Percentiles rank a stretch among this genome's conserved stretches.
phyloP scores from a whole-genome alignment of 352 stramenopile species.

The Phytophthora sansomeana region DNA sequence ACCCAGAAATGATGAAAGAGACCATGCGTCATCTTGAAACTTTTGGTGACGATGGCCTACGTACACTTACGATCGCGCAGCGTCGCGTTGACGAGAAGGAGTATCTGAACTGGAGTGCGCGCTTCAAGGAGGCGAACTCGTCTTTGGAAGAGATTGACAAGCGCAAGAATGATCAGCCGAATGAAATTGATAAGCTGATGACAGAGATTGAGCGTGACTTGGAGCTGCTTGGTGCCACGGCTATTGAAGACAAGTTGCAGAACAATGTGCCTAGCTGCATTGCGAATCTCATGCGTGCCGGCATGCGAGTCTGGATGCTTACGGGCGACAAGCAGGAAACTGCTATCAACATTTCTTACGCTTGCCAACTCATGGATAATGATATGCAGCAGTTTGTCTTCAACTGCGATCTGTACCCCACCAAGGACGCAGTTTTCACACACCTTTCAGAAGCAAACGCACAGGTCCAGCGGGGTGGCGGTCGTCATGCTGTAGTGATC shows the following conservation, averaged over 20 bases:
- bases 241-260: constrained; percentile 96
- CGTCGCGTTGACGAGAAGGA: constrained; percentile 60
- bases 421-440: constrained; percentile 48
- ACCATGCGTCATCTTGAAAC: constrained; percentile 76
- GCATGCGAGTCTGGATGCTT: constrained; percentile 95
- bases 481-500: constrained; percentile 70
- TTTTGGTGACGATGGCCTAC: constrained; percentile 86
- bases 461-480: constrained; percentile 24
- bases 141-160: constrained; percentile 86
- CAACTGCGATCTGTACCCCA: constrained; percentile 71
- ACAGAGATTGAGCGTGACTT: constrained; percentile 86
- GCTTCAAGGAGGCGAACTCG: constrained; percentile 71
- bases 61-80: constrained; percentile 84
- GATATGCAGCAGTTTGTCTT: constrained; percentile 85
- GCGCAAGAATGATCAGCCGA: constrained; percentile 69
- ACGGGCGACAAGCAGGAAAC: constrained; percentile 96
- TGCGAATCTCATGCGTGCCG: constrained; percentile 80
- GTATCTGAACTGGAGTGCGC: constrained; percentile 68
- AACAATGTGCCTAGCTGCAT: constrained; percentile 90
- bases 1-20: constrained; percentile 61
- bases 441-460: constrained; percentile 49
- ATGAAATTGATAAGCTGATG: constrained; percentile 79
- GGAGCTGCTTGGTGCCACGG: constrained; percentile 86
- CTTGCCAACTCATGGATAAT: constrained; percentile 88
- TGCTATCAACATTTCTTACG: constrained; percentile 95